Base-by-base conservation (phyloP, 2,329 filamentous ascomycete species). In the Colletotrichum sp. region DNA sequence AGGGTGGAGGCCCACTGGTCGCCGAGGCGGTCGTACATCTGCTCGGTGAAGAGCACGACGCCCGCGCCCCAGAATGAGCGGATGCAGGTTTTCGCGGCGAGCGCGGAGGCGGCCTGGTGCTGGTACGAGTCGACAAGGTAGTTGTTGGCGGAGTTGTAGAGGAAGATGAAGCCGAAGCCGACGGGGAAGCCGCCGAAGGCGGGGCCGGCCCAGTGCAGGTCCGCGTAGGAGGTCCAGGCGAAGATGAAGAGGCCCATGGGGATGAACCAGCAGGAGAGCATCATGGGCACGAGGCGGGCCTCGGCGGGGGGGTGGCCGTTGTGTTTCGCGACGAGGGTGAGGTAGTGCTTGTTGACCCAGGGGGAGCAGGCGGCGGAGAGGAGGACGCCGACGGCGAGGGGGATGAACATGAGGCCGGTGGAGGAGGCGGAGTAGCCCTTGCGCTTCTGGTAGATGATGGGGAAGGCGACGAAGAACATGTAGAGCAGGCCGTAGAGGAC, bases 371-470 rank as follows among this genome's bases (percentile, higher is more conserved):
- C 80, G 18, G 95, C 94, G 2, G 93, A 94, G 57, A 86, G 76
- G 3, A 96, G 21, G 18, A 97, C 94, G 67, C 95, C 95, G 21
- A 97, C 86, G 9, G 95, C 94, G 61, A 97, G 83, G 3, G 95
- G 95, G 77, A 97, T 96, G 84, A 98, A 98, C 93, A 97, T 96
- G 10, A 98, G 88, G 63, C 95, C 95, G 0, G 95, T 96, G 32
- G 87, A 93, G 43, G 94, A 90, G 32, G 94, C 90, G 5, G 89
- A 92, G 84, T 93, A 98, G 4, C 94, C 94, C 85, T 98, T 98
- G 75, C 94, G 94, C 83, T 92, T 88, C 79, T 95, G 90, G 86
- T 94, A 98, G 74, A 98, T 88, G 79, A 93, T 91, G 36, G 92
- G 90, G 81, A 86, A 94, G 74, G 93, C 93, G 74, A 94, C 88